Evolutionary conservation across 1,284 basidiomycete genomes (phyloP), one percentile per base, ranked within the genome.

Genomic region (Cerrena zonata): DNA sequence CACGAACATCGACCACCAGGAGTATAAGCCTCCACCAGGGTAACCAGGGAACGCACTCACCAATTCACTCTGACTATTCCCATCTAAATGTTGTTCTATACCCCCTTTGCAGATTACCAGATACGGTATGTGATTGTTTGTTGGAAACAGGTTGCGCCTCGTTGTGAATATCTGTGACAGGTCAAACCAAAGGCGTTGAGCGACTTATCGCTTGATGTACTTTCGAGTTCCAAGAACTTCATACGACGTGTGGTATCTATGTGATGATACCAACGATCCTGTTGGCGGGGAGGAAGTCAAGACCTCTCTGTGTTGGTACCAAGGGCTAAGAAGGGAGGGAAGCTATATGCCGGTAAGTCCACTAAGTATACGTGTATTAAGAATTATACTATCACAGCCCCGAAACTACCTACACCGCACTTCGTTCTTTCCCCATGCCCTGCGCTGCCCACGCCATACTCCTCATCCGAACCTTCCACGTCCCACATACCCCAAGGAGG

Each of bases 231-330:
- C 3, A 68, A 66, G 12, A 65, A 64, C 0, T 59, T 66, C 74
- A 0, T 87, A 80, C 56, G 83, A 86, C 55, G 66, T 87, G 4
- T 88, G 82, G 82, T 75, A 77, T 19, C 58, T 84, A 10, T 72
- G 70, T 4, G 70, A 74, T 12, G 73, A 71, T 34, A 65, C 71
- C 24, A 59, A 65, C 2, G 65, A 69, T 0, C 56, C 61, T 1
- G 61, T 75, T 7, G 76, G 76, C 0, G 86, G 77, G 5, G 86
- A 87, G 53, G 87, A 89, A 61, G 65, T 87, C 38, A 73, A 39
- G 63, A 67, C 1, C 61, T 89, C 2, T 73, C 80, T 1, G 84
- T 80, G 61, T 66, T 89, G 2, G 62, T 89, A 1, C 86, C 87
- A 0, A 69, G 83, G 24, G 78, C 72, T 57, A 75, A 66, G 50